Percentiles rank a stretch among this genome's conserved stretches.
Conservation (phyloP, 768 basidiomycete genomes). For the Termitomyces sp. region DNA sequence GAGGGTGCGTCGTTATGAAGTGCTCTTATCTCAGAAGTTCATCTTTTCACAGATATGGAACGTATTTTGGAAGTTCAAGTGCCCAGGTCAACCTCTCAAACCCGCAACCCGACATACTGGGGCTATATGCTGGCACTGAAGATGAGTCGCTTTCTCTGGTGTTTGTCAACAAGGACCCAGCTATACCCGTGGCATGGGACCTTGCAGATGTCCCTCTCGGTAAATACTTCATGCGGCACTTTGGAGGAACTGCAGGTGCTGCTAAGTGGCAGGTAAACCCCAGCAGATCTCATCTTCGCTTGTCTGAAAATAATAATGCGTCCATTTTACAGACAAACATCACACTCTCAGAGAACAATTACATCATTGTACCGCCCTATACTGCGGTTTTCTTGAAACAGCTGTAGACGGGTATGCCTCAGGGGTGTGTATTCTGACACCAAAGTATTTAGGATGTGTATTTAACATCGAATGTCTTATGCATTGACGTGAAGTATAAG, state of each 20-base stretch:
- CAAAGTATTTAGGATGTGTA: no score
- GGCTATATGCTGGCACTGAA: conserved; percentile 41
- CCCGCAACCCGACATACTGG: conserved; percentile 33
- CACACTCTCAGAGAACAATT: conserved; percentile 22
- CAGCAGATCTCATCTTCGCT: not conserved
- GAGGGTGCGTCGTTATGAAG: conserved; percentile 31
- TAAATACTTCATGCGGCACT: conserved; percentile 48
- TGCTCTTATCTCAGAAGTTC: not conserved
- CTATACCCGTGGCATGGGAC: conserved; percentile 30
- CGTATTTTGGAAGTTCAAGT: conserved; percentile 36
- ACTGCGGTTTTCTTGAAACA: conserved; percentile 24
- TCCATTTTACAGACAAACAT: conserved; percentile 21
- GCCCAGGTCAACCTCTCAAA: conserved; percentile 38
- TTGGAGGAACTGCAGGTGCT: conserved; percentile 44
- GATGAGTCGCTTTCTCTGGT: conserved; percentile 35
- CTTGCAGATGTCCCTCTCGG: conserved; percentile 41
- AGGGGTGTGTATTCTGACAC: not conserved
- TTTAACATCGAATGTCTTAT: no score
- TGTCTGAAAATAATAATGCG: not conserved
- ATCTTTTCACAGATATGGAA: conserved; percentile 30
- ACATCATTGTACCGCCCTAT: conserved; percentile 28
- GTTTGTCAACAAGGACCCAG: conserved; percentile 46
- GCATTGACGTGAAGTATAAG: no score
- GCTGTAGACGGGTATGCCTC: conserved; percentile 4
- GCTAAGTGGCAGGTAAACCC: conserved; percentile 49